These are phyloP conservation scores for Suillus subalutaceus DNA, from an alignment of 768 basidiomycete genomes.

Conservation along the genomic window DNA sequence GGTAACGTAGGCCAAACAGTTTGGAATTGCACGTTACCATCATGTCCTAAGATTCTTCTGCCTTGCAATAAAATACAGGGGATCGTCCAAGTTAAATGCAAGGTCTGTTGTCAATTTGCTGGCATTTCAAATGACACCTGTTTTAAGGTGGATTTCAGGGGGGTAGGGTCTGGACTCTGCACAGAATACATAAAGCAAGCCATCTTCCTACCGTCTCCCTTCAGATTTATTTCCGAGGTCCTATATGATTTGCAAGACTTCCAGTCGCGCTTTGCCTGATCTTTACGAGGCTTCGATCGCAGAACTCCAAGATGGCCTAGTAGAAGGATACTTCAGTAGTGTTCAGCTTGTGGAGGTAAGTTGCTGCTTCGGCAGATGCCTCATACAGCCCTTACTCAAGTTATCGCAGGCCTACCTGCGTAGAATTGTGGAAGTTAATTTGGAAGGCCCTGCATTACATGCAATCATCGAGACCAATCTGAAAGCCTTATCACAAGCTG, in stretches of 20 bases:
- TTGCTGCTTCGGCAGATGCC: background rate
- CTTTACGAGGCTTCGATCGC: conserved; percentile 61
- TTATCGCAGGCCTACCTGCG: conserved; percentile 58
- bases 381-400: background rate
- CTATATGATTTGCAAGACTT: background rate
- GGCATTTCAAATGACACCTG: too few relatives aligned
- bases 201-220: too few relatives aligned
- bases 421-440: conserved; percentile 69
- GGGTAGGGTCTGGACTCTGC: too few relatives aligned
- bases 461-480: conserved; percentile 67
- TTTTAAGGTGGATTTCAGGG: too few relatives aligned
- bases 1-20: too few relatives aligned
- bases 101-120: too few relatives aligned
- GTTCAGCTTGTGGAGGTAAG: conserved; percentile 63
- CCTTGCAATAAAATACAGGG: too few relatives aligned
- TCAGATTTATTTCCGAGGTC: background rate
- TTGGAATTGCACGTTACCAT: too few relatives aligned
- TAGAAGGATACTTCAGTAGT: conserved; percentile 54
- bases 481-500: conserved; percentile 55
- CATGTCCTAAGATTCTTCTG: too few relatives aligned
- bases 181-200: too few relatives aligned
- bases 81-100: too few relatives aligned
- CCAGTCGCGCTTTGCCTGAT: conserved; percentile 40
- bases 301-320: conserved; percentile 56
- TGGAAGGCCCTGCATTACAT: conserved; percentile 56